Conservation (phyloP, 805 yeast genomes). For the Myxozyma nipponensis region DNA sequence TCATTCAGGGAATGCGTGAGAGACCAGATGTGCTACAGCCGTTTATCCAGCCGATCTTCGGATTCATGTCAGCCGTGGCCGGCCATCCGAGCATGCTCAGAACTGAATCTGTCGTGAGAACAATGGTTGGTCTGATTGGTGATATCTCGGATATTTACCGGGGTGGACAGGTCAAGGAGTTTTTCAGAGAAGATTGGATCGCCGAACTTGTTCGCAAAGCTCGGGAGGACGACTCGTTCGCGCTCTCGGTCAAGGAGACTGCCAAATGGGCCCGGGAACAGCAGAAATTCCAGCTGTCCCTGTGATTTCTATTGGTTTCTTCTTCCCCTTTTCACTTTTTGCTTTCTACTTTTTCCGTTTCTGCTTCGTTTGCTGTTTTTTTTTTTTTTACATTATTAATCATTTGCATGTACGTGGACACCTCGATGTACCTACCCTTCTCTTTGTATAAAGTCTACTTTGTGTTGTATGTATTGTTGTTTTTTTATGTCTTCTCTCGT, state of each 20-base stretch:
- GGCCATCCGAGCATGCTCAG: slow-evolving; percentile 56
- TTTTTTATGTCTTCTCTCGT: background rate
- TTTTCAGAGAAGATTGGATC: slow-evolving; percentile 74
- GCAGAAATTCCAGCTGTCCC: slow-evolving; percentile 42
- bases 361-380: background rate
- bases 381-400: background rate
- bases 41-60: slow-evolving; percentile 66
- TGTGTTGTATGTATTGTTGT: too few species aligned
- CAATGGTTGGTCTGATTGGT: slow-evolving; percentile 87
- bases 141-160: slow-evolving; percentile 87
- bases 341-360: background rate
- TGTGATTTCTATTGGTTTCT: slow-evolving; percentile 11
- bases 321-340: background rate
- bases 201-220: slow-evolving; percentile 70
- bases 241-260: slow-evolving; percentile 73
- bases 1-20: slow-evolving; percentile 81
- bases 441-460: background rate
- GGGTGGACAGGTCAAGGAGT: slow-evolving; percentile 65
- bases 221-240: slow-evolving; percentile 57
- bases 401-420: background rate
- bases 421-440: background rate
- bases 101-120: slow-evolving; percentile 69
- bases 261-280: slow-evolving; percentile 97
- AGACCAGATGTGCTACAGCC: slow-evolving; percentile 61
- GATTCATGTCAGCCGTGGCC: slow-evolving; percentile 58